A percentile compares a stretch with the other conserved stretches of the same genome.
Conservation (phyloP, 345 rosid species). For the Eucalyptus cladocalyx region DNA sequence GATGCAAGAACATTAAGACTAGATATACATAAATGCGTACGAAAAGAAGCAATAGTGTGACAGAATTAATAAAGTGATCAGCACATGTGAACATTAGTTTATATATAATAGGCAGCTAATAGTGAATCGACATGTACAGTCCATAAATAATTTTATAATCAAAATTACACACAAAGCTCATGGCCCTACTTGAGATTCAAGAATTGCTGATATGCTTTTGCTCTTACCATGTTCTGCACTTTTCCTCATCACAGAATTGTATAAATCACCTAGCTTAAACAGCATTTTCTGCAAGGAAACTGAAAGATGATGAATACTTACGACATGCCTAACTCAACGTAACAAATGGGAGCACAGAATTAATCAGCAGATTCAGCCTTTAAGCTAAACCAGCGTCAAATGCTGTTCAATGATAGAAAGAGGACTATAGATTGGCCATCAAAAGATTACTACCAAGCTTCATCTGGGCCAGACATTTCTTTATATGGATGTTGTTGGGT, state of each 20-base stretch:
- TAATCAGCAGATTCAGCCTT: not conserved
- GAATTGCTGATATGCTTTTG: constrained; percentile 29
- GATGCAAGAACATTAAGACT: not conserved
- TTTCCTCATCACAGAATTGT: constrained; percentile 43
- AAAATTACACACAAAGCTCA: not conserved
- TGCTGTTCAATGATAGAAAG: not conserved
- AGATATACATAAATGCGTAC: not conserved
- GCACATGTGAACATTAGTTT: not conserved
- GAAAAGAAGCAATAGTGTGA: not conserved
- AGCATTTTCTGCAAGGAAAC: constrained; percentile 38
- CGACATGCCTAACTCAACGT: not conserved
- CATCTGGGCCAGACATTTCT: not conserved
- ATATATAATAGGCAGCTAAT: not conserved
- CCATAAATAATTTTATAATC: not conserved
- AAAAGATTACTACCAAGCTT: not conserved
- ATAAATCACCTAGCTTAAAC: constrained; percentile 43
- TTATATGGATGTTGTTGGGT: not conserved
- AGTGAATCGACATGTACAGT: not conserved
- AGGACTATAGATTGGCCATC: not conserved
- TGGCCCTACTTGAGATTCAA: constrained; percentile 54
- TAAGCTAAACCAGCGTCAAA: not conserved
- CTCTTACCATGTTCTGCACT: constrained; percentile 36
- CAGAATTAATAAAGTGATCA: not conserved
- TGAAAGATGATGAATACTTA: not conserved
- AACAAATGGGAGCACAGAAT: not conserved